Conservation (phyloP, 805 yeast species). For the Candida wancherniae region DNA sequence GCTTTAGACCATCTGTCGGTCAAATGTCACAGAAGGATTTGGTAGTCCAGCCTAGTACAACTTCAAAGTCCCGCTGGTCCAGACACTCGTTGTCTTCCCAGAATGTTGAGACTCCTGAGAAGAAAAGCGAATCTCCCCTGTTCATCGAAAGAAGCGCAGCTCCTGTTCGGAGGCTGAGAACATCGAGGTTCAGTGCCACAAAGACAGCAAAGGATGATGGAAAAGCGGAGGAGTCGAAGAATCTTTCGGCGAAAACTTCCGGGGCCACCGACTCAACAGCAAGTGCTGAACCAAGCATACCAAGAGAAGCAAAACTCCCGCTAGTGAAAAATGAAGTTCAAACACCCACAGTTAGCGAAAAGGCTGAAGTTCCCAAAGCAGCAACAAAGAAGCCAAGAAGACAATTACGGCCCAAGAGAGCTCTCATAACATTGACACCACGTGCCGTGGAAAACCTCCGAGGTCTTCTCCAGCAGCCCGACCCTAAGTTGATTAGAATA, state of each 20-base stretch:
- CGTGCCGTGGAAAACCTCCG: conserved; percentile 71
- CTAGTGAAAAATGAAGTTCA: conserved; percentile 4
- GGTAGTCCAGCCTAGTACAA: too few relatives aligned
- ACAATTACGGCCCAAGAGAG: conserved; percentile 79
- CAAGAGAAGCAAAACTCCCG: conserved; percentile 6
- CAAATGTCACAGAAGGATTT: too few relatives aligned
- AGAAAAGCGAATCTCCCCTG: too few relatives aligned
- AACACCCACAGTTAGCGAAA: background rate
- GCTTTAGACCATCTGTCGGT: too few relatives aligned
- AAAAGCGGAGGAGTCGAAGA: too few relatives aligned
- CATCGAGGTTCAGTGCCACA: conserved; percentile 21
- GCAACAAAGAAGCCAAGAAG: conserved; percentile 40
- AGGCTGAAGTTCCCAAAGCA: conserved; percentile 4
- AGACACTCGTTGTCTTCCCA: conserved; percentile 28
- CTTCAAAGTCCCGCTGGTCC: conserved; percentile 26
- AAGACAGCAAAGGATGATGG: background rate
- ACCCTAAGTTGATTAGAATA: conserved; percentile 82
- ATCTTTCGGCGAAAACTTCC: too few relatives aligned
- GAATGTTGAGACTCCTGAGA: too few relatives aligned
- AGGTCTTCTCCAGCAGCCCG: conserved; percentile 68
- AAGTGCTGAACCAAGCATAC: background rate
- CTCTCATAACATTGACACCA: conserved; percentile 76
- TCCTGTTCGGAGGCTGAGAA: conserved; percentile 28
- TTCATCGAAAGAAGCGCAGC: too few relatives aligned
- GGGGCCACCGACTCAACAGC: conserved; percentile 6